phyloP scores from a whole-genome alignment of 441 rosid genomes.

The Populus tomentosa region DNA sequence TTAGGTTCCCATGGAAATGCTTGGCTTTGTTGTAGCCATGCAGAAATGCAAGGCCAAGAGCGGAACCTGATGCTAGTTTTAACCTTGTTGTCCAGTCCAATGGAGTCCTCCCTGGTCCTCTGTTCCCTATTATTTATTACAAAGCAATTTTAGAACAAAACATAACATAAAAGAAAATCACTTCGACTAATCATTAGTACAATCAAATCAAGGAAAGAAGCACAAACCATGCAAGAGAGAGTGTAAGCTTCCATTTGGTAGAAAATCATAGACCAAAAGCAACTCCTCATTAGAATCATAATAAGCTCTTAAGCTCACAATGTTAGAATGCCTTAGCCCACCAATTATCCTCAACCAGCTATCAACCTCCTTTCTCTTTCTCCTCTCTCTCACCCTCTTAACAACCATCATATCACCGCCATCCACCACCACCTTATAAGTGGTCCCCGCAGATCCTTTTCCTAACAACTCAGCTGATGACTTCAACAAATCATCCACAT shows the following conservation, averaged over 20 bases:
- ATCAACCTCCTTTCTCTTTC: constrained; percentile 34
- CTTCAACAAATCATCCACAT: constrained; percentile 40
- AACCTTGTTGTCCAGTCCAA: constrained; percentile 41
- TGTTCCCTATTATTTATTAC: constrained; percentile 23
- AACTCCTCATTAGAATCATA: constrained; percentile 37
- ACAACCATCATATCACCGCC: constrained; percentile 35
- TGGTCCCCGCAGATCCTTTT: constrained; percentile 44
- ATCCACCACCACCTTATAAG: constrained; percentile 42
- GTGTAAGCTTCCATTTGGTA: constrained; percentile 42
- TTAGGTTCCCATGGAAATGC: constrained; percentile 45
- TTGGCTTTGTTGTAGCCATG: constrained; percentile 33
- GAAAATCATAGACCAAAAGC: constrained; percentile 44
- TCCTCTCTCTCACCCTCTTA: constrained; percentile 40
- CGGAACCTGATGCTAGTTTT: constrained; percentile 39
- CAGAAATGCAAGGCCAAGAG: constrained; percentile 41
- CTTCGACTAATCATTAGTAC: background rate
- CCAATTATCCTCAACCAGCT: constrained; percentile 38
- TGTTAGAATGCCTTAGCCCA: constrained; percentile 33
- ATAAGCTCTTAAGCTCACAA: constrained; percentile 43
- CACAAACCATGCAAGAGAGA: constrained; percentile 39
- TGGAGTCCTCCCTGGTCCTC: constrained; percentile 50
- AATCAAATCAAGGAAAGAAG: background rate
- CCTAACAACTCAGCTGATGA: constrained; percentile 55
- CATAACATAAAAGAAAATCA: background rate
- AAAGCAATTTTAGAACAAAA: background rate